These are phyloP conservation scores for Dothistroma septosporum DNA, from an alignment of 2,329 filamentous ascomycete species.

Conservation along the genomic window DNA sequence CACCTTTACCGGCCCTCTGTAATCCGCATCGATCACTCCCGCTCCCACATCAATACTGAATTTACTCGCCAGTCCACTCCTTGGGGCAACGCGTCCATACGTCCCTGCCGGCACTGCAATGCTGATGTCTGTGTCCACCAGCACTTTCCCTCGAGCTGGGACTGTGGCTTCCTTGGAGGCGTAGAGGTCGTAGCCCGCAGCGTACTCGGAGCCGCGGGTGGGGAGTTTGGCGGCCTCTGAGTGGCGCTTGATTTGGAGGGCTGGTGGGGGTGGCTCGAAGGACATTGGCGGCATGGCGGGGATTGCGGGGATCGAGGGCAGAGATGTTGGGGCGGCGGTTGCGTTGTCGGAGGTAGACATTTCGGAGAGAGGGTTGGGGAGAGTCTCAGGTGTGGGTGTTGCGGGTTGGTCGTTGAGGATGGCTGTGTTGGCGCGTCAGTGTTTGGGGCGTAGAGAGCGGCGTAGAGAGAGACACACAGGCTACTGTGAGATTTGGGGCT, in stretches of 20 bases:
- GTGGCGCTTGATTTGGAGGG: conserved; percentile 83
- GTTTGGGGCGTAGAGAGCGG: neutral
- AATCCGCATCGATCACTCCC: conserved; percentile 96
- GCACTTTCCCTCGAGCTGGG: conserved; percentile 73
- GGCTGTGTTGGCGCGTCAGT: conserved; percentile 22
- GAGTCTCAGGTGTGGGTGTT: conserved; percentile 33
- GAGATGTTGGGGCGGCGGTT: neutral
- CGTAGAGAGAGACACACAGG: conserved; percentile 26
- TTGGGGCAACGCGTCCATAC: conserved; percentile 60
- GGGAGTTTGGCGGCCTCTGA: conserved; percentile 73
- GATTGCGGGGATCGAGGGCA: conserved; percentile 7
- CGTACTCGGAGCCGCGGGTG: conserved; percentile 81
- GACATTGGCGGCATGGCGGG: conserved; percentile 31
- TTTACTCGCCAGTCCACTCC: conserved; percentile 51
- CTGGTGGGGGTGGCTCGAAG: conserved; percentile 46
- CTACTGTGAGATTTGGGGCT: conserved; percentile 35
- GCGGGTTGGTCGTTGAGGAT: conserved; percentile 36
- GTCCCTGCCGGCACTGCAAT: conserved; percentile 88
- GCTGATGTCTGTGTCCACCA: conserved; percentile 86
- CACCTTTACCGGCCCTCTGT: conserved; percentile 89
- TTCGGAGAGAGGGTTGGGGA: conserved; percentile 23
- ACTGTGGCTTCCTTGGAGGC: conserved; percentile 66
- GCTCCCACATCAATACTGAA: conserved; percentile 95
- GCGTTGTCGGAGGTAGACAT: conserved; percentile 20
- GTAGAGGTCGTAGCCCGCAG: conserved; percentile 93